Percentiles rank a stretch among this genome's conserved stretches.
Conservation (phyloP, 345 rosid species). For the Pugionium dolabratum region DNA sequence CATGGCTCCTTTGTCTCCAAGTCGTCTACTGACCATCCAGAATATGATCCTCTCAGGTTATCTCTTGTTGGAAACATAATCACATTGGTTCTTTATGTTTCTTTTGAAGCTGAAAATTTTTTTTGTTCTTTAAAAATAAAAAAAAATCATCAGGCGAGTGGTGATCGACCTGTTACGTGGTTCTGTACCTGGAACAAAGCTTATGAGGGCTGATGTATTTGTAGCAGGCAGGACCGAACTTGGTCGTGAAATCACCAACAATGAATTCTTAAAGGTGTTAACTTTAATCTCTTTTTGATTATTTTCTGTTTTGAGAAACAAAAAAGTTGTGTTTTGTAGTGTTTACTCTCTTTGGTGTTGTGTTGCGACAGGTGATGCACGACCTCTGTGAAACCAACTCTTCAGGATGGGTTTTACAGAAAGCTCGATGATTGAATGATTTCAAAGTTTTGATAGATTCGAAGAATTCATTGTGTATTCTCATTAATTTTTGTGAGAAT, state of each 20-base stretch:
- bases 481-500: too few relatives aligned
- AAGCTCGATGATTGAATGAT: slow-evolving; percentile 21
- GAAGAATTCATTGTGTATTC: background rate
- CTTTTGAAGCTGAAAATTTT: slow-evolving; percentile 11
- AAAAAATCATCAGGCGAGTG: slow-evolving; percentile 52
- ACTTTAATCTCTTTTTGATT: slow-evolving; percentile 9
- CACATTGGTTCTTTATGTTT: slow-evolving; percentile 4
- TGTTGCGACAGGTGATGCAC: slow-evolving; percentile 51
- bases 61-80: slow-evolving; percentile 5
- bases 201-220: slow-evolving; percentile 66
- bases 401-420: slow-evolving; percentile 61
- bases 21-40: slow-evolving; percentile 65
- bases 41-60: slow-evolving; percentile 67
- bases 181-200: slow-evolving; percentile 53
- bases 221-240: slow-evolving; percentile 53
- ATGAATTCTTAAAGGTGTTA: slow-evolving; percentile 64
- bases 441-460: slow-evolving; percentile 15
- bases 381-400: slow-evolving; percentile 64
- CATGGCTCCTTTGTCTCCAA: slow-evolving; percentile 54
- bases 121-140: background rate
- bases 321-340: background rate
- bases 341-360: background rate
- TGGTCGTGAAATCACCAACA: slow-evolving; percentile 46
- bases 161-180: slow-evolving; percentile 62
- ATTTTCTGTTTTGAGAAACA: background rate